Conservation (phyloP, 2,329 filamentous ascomycete genomes). For the Hypoxylon rubiginosum region DNA sequence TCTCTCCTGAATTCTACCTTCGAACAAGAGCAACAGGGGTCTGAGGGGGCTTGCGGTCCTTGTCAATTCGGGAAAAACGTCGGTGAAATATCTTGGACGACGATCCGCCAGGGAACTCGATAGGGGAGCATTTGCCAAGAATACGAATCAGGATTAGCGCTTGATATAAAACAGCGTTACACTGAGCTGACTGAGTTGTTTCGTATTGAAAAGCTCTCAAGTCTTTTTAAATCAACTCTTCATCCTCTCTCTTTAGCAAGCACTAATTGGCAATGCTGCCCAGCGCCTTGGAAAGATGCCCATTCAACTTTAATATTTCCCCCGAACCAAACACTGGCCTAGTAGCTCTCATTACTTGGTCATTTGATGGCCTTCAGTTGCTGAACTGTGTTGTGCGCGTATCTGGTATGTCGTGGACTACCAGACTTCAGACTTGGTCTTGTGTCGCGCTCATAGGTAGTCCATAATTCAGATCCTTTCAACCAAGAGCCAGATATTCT, state of each 20-base stretch:
- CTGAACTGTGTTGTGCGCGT: too few relatives aligned
- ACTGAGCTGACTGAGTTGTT: background rate
- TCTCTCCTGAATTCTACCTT: slow-evolving; percentile 40
- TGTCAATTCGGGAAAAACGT: slow-evolving; percentile 40
- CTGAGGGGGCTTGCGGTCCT: slow-evolving; percentile 28
- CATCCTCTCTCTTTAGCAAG: background rate
- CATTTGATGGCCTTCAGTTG: too few relatives aligned
- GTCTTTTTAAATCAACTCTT: too few relatives aligned
- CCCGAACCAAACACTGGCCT: too few relatives aligned
- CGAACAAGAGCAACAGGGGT: slow-evolving; percentile 29
- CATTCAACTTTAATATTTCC: background rate
- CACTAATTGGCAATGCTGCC: background rate
- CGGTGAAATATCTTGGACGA: slow-evolving; percentile 13
- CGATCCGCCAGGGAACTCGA: background rate
- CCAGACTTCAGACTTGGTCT: background rate
- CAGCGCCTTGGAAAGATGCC: too few relatives aligned
- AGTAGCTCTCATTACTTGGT: too few relatives aligned
- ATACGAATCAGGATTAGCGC: background rate
- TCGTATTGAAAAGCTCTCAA: background rate
- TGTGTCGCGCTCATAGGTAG: background rate
- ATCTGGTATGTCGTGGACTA: too few relatives aligned
- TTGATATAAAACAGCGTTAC: slow-evolving; percentile 1
- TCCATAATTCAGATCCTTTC: background rate
- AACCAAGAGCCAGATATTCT: background rate
- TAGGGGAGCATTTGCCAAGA: background rate